phyloP scores from a whole-genome alignment of 345 rosid genomes.

The Syzygium oleosum region DNA sequence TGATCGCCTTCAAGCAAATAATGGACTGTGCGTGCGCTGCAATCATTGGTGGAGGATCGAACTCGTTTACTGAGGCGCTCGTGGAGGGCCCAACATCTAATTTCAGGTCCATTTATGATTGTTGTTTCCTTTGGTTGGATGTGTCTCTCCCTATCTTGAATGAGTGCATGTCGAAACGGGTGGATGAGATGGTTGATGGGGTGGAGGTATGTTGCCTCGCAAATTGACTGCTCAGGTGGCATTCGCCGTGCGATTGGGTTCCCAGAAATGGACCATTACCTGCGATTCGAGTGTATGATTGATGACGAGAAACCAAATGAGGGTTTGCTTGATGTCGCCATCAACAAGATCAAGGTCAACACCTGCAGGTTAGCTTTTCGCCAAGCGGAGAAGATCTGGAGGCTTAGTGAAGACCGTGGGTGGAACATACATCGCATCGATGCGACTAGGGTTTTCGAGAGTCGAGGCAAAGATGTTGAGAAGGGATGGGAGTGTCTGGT shows the following conservation, averaged over 20 bases:
- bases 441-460: background rate
- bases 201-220: background rate
- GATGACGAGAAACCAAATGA: background rate
- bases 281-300: background rate
- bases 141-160: constrained; percentile 12
- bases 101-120: constrained; percentile 9
- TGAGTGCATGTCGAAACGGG: constrained; percentile 12
- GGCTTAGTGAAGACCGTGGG: no score
- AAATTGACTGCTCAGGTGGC: constrained; percentile 4
- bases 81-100: background rate
- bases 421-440: background rate
- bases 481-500: constrained; percentile 6
- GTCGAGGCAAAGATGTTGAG: background rate
- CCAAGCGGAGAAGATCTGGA: background rate
- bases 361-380: constrained; percentile 18
- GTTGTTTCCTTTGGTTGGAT: constrained; percentile 29
- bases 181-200: constrained; percentile 24
- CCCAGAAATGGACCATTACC: constrained; percentile 20
- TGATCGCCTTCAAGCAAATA: constrained; percentile 6
- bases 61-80: constrained; percentile 20
- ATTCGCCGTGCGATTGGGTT: constrained; percentile 25
- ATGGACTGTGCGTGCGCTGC: constrained; percentile 6
- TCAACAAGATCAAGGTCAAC: constrained; percentile 18
- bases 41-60: constrained; percentile 28
- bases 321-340: constrained; percentile 5